Evolutionary conservation across 495 filamentous ascomycete genomes (phyloP), one percentile per base, ranked within the genome.

Genomic region (Trichoderma gamsii): DNA sequence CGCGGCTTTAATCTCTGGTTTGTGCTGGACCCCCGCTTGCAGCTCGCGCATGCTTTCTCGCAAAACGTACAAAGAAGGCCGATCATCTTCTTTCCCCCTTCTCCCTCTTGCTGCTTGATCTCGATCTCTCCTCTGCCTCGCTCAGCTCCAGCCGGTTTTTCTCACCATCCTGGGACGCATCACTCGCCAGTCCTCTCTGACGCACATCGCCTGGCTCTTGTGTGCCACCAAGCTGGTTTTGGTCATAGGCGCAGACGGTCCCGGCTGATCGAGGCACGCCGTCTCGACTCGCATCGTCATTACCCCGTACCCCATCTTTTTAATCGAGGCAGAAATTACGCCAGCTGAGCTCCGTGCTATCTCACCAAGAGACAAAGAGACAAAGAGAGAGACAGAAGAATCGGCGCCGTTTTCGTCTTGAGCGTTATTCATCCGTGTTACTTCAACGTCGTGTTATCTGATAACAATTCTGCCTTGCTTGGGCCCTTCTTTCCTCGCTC

Each of bases 271-370:
- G 21, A 52, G 4, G 49, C 49, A 52, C 49, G 49, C 49, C 49
- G 49, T 52, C 49, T 52, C 49, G 49, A 52, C 49, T 21, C 49
- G 49, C 49, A 21, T n/a, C 49, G 49, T 52, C 49, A 52, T 18
- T 52, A 52, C 49, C 49, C 49, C 49, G 49, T 52, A 52, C 49
- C 49, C 49, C 49, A 52, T 52, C 21, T 52, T 52, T 21, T 21
- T 25, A 2, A 11, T 52, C 9, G n/a, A 21, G n/a, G 21, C n/a
- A 52, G 49, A 23, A 11, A 23, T 21, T 52, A 21, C 8, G n/a
- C 7, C 16, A 15, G 18, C 46, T 15, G 16, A 7, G 3, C 46
- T 15, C 18, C 21, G 9, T n/a, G 49, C n/a, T 23, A 52, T 23
- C 49, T n/a, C n/a, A 18, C 21, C 32, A 52, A 18, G 21, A n/a